phyloP scores from a whole-genome alignment of 192 early-diverging fungal genomes.

The Linnemannia hyalina region DNA sequence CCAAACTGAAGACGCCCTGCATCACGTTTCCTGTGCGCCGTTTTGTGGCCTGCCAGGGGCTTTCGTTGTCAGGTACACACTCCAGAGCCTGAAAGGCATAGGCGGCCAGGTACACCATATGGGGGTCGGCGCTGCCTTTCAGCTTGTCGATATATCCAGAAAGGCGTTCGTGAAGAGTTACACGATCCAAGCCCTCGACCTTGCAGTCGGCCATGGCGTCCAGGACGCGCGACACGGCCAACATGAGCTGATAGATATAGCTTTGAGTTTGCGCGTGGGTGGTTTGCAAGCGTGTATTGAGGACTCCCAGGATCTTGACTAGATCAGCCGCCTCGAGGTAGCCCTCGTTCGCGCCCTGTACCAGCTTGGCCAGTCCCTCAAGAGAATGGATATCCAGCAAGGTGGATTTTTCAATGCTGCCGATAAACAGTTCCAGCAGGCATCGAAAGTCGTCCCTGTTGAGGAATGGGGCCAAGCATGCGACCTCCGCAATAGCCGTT shows the following conservation, averaged over 20 bases:
- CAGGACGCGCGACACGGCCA: conserved; percentile 6
- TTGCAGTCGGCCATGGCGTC: conserved; percentile 20
- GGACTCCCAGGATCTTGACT: conserved; percentile 7
- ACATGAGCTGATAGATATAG: conserved; percentile 5
- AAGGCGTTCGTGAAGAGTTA: conserved; percentile 3
- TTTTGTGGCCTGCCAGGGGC: conserved; percentile 1
- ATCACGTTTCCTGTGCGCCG: neutral
- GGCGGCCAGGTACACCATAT: conserved; percentile 13
- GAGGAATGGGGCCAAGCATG: conserved; percentile 1
- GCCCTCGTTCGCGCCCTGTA: neutral
- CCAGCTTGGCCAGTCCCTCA: conserved; percentile 11
- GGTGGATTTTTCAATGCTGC: neutral
- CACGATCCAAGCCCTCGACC: conserved; percentile 8
- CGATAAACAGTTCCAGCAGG: neutral
- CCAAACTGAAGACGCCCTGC: neutral
- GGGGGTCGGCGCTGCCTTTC: neutral
- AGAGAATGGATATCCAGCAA: neutral
- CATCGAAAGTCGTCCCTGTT: neutral
- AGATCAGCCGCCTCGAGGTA: neutral
- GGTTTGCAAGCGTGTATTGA: neutral
- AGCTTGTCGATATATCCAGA: neutral
- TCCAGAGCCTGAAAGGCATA: conserved; percentile 22
- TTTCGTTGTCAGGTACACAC: conserved; percentile 19
- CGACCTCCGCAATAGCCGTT: neutral
- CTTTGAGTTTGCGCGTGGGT: neutral